These are phyloP conservation scores for Lavandula angustifolia DNA, from an alignment of 257 asterid genomes.

Conservation along the genomic window DNA sequence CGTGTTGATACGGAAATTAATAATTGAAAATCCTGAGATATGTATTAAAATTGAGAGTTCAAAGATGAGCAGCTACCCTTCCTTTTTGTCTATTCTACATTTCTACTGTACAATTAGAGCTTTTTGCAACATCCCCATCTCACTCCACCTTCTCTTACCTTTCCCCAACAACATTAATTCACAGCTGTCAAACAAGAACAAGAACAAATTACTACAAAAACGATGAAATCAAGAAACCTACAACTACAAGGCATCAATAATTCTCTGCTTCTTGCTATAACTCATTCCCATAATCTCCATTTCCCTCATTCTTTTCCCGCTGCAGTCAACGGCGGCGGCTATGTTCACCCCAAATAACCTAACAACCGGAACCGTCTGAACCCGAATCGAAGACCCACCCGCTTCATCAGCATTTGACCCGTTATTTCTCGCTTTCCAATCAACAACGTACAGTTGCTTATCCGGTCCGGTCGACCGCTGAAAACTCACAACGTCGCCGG, in stretches of 20 bases:
- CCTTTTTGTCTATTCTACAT: conserved; percentile 29
- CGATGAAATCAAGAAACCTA: background rate
- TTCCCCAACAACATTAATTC: conserved; percentile 9
- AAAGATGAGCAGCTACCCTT: conserved; percentile 27
- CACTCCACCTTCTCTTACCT: conserved; percentile 28
- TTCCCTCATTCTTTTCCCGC: conserved; percentile 47
- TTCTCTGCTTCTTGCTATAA: conserved; percentile 50
- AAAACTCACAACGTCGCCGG: conserved; percentile 59
- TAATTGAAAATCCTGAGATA: background rate
- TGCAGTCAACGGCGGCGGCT: conserved; percentile 6
- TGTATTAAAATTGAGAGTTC: conserved; percentile 22
- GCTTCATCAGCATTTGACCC: background rate
- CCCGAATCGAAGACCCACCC: conserved; percentile 15
- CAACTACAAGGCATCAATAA: conserved; percentile 42
- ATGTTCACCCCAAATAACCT: conserved; percentile 52
- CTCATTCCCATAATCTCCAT: conserved; percentile 45
- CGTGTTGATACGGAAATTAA: no score
- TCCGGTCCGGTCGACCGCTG: conserved; percentile 48
- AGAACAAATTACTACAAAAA: conserved; percentile 13
- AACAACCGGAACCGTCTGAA: conserved; percentile 37
- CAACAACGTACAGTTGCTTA: conserved; percentile 55
- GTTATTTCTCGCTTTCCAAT: conserved; percentile 33
- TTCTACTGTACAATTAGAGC: conserved; percentile 45
- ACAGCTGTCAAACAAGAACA: background rate
- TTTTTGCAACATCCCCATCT: conserved; percentile 41